Conservation (phyloP, 2,329 filamentous ascomycete species). For the Coniochaeta hoffmannii region DNA sequence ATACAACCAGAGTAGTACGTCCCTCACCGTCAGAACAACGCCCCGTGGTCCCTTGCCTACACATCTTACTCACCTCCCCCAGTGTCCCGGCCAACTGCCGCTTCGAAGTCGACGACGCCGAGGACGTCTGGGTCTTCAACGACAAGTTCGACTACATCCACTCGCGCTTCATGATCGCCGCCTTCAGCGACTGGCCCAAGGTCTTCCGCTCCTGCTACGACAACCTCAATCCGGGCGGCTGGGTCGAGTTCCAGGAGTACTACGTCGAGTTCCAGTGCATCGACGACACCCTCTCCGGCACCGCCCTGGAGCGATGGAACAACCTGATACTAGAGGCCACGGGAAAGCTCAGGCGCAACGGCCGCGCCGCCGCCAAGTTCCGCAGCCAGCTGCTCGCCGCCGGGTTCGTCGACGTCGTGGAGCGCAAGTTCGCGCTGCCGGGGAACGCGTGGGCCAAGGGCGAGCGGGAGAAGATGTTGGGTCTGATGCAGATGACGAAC, state of each 20-base stretch:
- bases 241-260: conserved; percentile 16
- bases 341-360: neutral
- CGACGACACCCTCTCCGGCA: conserved; percentile 10
- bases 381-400: conserved; percentile 10
- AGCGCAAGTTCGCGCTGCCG: conserved; percentile 11
- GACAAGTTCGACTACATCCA: conserved; percentile 18
- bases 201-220: conserved; percentile 12
- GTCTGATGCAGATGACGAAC: conserved; percentile 15
- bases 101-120: conserved; percentile 52
- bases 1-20: conserved; percentile 3
- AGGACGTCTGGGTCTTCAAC: conserved; percentile 28
- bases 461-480: conserved; percentile 14
- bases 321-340: conserved; percentile 9
- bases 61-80: neutral
- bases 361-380: conserved; percentile 6
- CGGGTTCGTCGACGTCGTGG: conserved; percentile 15
- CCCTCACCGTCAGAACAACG: neutral
- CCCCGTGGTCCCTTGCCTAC: no score
- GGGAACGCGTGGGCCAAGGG: conserved; percentile 14
- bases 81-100: conserved; percentile 27
- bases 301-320: conserved; percentile 12
- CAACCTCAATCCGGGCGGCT: conserved; percentile 16
- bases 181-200: conserved; percentile 13
- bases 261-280: conserved; percentile 10
- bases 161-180: conserved; percentile 11